Base-by-base conservation (phyloP, 23 red algal genomes). In the Cyanidiococcus yangmingshanensis region DNA sequence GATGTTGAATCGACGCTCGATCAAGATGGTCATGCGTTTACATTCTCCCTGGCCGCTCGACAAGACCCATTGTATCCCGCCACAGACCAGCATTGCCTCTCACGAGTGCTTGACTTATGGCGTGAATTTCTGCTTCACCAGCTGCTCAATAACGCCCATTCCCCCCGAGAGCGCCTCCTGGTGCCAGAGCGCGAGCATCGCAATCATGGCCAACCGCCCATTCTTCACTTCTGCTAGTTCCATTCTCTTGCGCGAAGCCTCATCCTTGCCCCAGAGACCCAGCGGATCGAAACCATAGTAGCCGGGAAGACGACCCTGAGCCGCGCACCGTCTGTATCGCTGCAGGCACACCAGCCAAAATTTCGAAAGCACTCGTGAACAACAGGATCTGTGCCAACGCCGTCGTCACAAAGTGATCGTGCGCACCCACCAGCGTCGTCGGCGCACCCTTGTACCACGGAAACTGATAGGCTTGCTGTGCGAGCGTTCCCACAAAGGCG, bases 121-220 rank as follows among this genome's bases (percentile, higher is more conserved):
- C 3, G 63, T 71, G 32, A 71, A 71, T 35, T 71, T 71, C n/a
- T 35, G n/a, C 27, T 71, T 71, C 63, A 71, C 63, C 12, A 71
- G 63, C 63, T 71, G 63, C 27, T 71, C 63, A 29, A 71, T 35
- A 29, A 71, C 63, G 32, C 63, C 63, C 63, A 71, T 71, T 29
- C 63, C 63, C 3, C 63, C 63, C 12, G 63, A 71, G n/a, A 71
- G 63, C 63, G 32, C 63, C 75, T 50, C 80, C 67, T 83, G 80
- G 68, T 96, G 92, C 41, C 86, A 83, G 40, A 96, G 67, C 2
- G 87, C 94, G 45, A 88, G 84, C 33, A 91, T 82, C 12, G 94
- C 94, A 39, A 87, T 86, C 94, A 98, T 98, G 15, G 94, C 94
- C 54, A 98, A 75, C 25, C 94, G 87, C 37, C 94, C 94, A 58